Evolutionary conservation across 1,284 basidiomycete species (phyloP), one percentile per base, ranked within the genome.

Genomic region (Kalmanozyma brasiliensis): DNA sequence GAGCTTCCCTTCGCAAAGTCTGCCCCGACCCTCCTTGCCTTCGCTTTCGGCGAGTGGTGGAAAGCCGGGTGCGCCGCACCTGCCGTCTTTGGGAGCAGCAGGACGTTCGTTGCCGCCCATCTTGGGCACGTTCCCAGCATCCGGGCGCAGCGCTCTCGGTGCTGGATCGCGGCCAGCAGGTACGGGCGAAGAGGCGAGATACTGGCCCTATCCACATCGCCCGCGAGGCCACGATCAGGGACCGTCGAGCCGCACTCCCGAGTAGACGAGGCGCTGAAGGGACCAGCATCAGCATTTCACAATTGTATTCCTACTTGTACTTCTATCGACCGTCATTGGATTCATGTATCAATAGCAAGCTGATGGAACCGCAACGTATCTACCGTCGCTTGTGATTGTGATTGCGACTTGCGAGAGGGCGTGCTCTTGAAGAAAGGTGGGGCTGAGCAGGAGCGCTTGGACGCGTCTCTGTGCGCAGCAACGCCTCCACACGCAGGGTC

Each of bases 101-200:
- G 59, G 68, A 7, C 53, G 68, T 5, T 72, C 68, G 17, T 30
- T 71, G 53, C 68, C 68, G 20, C 68, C 68, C 9, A 56, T 71
- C n/a, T 23, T 65, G 20, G 67, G 67, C 10, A 30, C 48, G 35
- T 70, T 70, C 52, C 66, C 66, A 11, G 51, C 47, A 8, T 47
- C 62, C 23, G 51, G 62, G 5, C 38, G 62, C 9, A 38, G 62
- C 10, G 14, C 22, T n/a, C 32, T 58, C 2, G 43, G 44, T 8
- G 4, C 51, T 17, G 56, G 32, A 23, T 7, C 60, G 11, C 32
- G 65, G 19, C 19, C 51, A 8, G 19, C 47, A 11, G 57, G 44
- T 2, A 26, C 49, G 14, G 53, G 53, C 3, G 59, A 63, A 30
- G 65, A 63, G 29, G 38, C 56, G 26, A 32, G 53, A 14, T 58